These are phyloP conservation scores for Plantago elongata DNA, from an alignment of 257 asterid genomes.

Conservation along the genomic window DNA sequence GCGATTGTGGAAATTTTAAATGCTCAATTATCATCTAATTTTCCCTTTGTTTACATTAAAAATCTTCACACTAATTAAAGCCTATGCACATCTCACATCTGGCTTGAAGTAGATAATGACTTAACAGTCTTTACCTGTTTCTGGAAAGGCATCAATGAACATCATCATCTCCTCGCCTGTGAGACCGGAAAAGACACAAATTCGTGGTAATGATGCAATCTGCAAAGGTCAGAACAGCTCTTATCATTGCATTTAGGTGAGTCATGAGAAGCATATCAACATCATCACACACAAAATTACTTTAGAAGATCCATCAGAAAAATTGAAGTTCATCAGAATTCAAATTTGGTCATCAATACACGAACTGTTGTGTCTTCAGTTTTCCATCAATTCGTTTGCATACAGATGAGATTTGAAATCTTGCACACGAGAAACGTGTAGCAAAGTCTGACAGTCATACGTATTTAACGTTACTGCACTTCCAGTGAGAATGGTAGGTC, in stretches of 20 bases:
- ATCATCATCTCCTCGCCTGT: slow-evolving; percentile 99
- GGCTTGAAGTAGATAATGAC: not conserved
- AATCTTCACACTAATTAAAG: not conserved
- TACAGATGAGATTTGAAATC: no score
- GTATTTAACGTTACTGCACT: no score
- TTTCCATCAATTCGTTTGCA: no score
- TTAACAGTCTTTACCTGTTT: slow-evolving; percentile 48
- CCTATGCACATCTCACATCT: not conserved
- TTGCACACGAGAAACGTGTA: no score
- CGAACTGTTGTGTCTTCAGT: no score
- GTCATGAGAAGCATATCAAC: no score
- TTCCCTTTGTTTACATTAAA: not conserved
- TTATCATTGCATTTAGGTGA: not conserved
- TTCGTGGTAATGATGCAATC: slow-evolving; percentile 83
- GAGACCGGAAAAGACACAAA: slow-evolving; percentile 90
- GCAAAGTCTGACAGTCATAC: no score
- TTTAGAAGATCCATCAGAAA: no score
- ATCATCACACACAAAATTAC: no score
- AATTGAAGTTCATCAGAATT: no score
- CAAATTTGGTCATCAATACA: no score
- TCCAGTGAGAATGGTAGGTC: no score
- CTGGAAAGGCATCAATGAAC: slow-evolving; percentile 86
- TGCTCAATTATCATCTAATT: not conserved
- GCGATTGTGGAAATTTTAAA: not conserved
- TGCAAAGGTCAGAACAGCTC: slow-evolving; percentile 23